A percentile compares a stretch with the other conserved stretches of the same genome.
Conservation (phyloP, 495 filamentous ascomycete species). For the Penicillium cinerascens region DNA sequence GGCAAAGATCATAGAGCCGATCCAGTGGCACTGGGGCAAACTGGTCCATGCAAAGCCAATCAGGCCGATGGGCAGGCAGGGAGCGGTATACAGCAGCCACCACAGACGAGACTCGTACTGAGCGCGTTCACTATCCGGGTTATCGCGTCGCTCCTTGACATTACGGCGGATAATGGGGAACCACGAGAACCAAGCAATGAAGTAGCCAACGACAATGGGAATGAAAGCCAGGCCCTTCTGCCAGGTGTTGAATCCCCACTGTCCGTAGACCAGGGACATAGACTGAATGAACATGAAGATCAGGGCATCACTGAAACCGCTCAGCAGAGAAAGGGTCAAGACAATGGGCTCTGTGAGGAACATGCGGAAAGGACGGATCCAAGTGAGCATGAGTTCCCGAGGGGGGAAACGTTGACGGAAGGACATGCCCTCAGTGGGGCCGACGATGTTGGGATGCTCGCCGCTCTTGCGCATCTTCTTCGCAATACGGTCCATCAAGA, state of each 20-base stretch:
- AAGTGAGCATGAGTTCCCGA: conserved; percentile 52
- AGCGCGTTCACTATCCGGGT: conserved; percentile 50
- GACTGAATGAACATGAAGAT: conserved; percentile 68
- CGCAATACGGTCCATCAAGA: conserved; percentile 59
- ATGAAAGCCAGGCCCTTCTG: conserved; percentile 54
- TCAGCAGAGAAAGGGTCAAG: conserved; percentile 54
- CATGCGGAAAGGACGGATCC: conserved; percentile 60
- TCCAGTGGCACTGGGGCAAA: conserved; percentile 59
- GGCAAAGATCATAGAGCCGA: conserved; percentile 59
- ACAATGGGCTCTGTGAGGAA: conserved; percentile 61
- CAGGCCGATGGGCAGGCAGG: conserved; percentile 56
- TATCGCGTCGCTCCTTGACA: conserved; percentile 39
- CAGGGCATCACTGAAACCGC: conserved; percentile 59
- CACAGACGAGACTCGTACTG: conserved; percentile 61
- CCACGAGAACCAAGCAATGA: conserved; percentile 54
- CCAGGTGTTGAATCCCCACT: conserved; percentile 54
- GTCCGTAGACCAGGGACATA: conserved; percentile 54
- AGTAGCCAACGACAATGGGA: conserved; percentile 58
- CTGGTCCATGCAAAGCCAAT: conserved; percentile 63
- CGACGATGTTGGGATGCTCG: conserved; percentile 55
- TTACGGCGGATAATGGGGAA: conserved; percentile 54
- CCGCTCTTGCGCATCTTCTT: conserved; percentile 51
- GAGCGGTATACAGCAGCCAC: conserved; percentile 56
- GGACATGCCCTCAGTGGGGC: conserved; percentile 58
- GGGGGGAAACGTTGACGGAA: conserved; percentile 57